A percentile compares a stretch with the other conserved stretches of the same genome.
phyloP scores from a whole-genome alignment of 2,329 filamentous ascomycete species.

The Capronia coronata region DNA sequence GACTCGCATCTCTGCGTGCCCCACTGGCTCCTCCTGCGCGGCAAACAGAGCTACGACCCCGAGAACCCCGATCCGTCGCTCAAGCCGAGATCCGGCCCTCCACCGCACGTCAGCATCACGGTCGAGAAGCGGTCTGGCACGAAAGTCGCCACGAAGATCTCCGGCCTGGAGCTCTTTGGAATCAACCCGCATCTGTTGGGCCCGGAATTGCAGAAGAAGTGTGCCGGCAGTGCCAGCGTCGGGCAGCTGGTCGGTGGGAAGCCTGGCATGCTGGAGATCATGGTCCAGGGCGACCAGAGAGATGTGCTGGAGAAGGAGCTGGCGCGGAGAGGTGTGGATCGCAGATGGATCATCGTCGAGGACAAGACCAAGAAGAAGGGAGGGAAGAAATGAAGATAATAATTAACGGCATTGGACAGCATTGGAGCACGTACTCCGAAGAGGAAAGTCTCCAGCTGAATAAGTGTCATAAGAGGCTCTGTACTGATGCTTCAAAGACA shows the following conservation, averaged over 20 bases:
- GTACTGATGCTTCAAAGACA: no score
- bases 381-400: conserved; percentile 10
- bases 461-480: no score
- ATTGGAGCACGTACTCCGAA: no score
- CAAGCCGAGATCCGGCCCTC: conserved; percentile 57
- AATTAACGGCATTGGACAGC: neutral
- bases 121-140: conserved; percentile 61
- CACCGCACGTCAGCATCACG: conserved; percentile 54
- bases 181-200: conserved; percentile 55
- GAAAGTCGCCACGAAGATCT: conserved; percentile 59
- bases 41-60: conserved; percentile 35
- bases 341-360: conserved; percentile 56
- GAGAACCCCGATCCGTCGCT: conserved; percentile 32
- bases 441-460: no score
- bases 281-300: conserved; percentile 62
- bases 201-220: conserved; percentile 61
- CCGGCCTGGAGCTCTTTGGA: conserved; percentile 55
- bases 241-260: conserved; percentile 56
- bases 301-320: conserved; percentile 55
- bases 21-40: conserved; percentile 53
- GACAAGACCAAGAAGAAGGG: conserved; percentile 63
- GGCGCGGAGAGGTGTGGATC: conserved; percentile 52
- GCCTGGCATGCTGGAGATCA: conserved; percentile 59
- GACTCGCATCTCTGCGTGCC: conserved; percentile 45
- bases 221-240: conserved; percentile 61